A percentile compares a stretch with the other conserved stretches of the same genome.
These are phyloP conservation scores for Kwoniella sp. DNA, from an alignment of 768 basidiomycete genomes.

Conservation along the genomic window DNA sequence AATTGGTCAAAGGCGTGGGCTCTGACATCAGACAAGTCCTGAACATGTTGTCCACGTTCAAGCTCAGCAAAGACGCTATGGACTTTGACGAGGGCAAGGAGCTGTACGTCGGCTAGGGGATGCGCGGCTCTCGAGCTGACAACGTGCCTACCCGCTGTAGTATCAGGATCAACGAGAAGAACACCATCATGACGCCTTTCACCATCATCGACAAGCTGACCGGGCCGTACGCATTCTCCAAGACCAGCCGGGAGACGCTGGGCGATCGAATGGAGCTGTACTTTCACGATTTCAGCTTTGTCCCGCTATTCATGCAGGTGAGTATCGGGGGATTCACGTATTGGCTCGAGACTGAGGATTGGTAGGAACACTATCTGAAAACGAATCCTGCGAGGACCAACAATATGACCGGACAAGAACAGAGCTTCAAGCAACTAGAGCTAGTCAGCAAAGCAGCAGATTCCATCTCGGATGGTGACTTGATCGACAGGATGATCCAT, in stretches of 20 bases:
- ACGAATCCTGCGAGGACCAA: constrained; percentile 64
- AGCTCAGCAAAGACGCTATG: constrained; percentile 69
- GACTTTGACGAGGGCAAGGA: constrained; percentile 84
- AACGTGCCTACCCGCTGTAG: no score
- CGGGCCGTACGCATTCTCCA: constrained; percentile 84
- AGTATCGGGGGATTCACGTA: constrained; percentile 4
- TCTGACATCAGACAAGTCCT: constrained; percentile 92
- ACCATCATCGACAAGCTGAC: constrained; percentile 83
- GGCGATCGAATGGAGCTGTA: constrained; percentile 92
- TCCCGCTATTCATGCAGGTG: constrained; percentile 93
- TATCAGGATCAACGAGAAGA: constrained; percentile 87
- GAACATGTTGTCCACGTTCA: constrained; percentile 98
- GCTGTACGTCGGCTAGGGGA: constrained; percentile 69
- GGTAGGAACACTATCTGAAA: constrained; percentile 90
- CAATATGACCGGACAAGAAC: constrained; percentile 59
- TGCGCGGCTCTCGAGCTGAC: no score
- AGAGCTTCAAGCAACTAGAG: constrained; percentile 66
- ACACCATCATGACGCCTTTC: constrained; percentile 84
- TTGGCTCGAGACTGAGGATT: background rate
- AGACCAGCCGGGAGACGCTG: constrained; percentile 72
- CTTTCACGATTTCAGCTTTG: constrained; percentile 91
- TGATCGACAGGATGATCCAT: constrained; percentile 89
- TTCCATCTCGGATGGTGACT: constrained; percentile 88
- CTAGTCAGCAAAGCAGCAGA: constrained; percentile 84
- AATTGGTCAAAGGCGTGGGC: constrained; percentile 79